A percentile compares a stretch with the other conserved stretches of the same genome.
Conservation (phyloP, 78 protist species). For the Planoprotostelium fungivorum region DNA sequence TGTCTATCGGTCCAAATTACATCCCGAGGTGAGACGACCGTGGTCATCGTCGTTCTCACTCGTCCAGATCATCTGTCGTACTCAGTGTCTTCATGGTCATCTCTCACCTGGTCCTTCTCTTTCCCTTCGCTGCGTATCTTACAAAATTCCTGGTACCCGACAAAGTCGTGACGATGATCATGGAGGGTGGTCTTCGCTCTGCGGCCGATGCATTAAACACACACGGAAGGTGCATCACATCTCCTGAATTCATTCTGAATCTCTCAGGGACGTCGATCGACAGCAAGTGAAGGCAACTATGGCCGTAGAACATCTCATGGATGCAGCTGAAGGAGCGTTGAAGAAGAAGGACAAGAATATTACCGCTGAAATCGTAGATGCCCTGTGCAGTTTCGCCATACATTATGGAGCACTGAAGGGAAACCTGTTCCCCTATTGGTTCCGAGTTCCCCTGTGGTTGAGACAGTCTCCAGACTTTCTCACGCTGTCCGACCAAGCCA, state of each 20-base stretch:
- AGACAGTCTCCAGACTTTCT: conserved; percentile 14
- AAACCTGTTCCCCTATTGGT: not conserved
- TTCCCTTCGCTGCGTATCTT: conserved; percentile 11
- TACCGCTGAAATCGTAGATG: conserved; percentile 5
- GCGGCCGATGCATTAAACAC: not conserved
- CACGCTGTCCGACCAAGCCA: not conserved
- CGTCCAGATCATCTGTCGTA: not conserved
- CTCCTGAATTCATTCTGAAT: not conserved
- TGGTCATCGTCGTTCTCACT: too few species aligned
- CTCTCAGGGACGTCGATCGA: not conserved
- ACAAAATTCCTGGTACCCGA: not conserved
- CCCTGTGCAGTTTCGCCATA: not conserved
- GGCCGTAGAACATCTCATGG: conserved; percentile 16
- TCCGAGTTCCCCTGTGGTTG: conserved; percentile 6
- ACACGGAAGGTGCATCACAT: not conserved
- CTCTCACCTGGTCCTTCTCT: not conserved
- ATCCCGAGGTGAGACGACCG: conserved; percentile 10
- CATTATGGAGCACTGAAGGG: conserved; percentile 2
- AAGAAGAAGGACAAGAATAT: conserved; percentile 16
- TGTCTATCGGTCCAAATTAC: not conserved
- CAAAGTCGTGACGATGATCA: conserved; percentile 9
- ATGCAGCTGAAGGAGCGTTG: not conserved
- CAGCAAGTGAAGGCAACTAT: conserved; percentile 3
- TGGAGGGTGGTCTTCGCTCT: not conserved
- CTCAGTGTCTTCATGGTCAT: conserved; percentile 6